These are phyloP conservation scores for Mortierella sp. DNA, from an alignment of 371 early-diverging fungal species.

Conservation along the genomic window DNA sequence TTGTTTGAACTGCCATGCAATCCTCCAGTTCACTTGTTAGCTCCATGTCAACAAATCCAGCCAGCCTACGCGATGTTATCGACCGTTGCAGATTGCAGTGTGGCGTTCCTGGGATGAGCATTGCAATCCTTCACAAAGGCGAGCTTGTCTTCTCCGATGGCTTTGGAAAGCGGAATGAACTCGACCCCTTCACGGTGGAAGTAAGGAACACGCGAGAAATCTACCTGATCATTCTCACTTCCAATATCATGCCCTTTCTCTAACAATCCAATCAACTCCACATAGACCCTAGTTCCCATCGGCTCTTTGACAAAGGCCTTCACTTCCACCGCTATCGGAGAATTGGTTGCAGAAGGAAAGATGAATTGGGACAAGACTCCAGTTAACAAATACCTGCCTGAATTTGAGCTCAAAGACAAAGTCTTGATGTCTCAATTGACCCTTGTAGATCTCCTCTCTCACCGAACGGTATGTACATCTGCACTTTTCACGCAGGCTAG, in stretches of 20 bases:
- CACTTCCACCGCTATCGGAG: conserved; percentile 22
- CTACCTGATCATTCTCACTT: no score
- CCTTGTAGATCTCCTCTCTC: conserved; percentile 6
- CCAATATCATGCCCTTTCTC: no score
- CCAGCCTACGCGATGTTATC: neutral
- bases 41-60: no score
- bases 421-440: conserved; percentile 3
- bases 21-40: no score
- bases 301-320: conserved; percentile 28
- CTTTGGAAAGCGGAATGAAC: conserved; percentile 22
- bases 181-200: conserved; percentile 20
- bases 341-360: conserved; percentile 30
- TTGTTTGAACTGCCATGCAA: no score
- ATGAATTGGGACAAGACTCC: conserved; percentile 20
- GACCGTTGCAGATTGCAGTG: neutral
- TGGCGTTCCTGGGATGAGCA: conserved; percentile 18
- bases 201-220: no score
- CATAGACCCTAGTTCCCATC: conserved; percentile 24
- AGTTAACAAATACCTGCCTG: neutral
- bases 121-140: conserved; percentile 13
- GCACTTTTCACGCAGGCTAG: no score
- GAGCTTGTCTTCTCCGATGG: conserved; percentile 8
- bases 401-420: conserved; percentile 3
- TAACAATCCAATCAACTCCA: neutral
- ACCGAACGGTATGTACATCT: conserved; percentile 3